Percentiles rank a stretch among this genome's conserved stretches.
These are phyloP conservation scores for Suillus brevipes DNA, from an alignment of 768 basidiomycete species.

Conservation along the genomic window DNA sequence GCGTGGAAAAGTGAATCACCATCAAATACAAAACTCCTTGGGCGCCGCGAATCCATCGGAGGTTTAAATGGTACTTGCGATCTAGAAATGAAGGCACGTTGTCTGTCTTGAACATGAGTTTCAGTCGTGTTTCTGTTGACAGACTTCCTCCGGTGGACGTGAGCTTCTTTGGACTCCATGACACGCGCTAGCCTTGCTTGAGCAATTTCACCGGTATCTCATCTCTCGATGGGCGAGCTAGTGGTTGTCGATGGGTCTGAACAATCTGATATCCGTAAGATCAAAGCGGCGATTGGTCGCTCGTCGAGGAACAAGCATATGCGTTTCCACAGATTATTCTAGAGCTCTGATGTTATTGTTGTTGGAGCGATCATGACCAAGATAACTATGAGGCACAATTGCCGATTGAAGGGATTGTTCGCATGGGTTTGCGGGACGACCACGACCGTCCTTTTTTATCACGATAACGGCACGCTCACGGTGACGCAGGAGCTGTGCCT, in stretches of 20 bases:
- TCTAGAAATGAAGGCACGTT: constrained; percentile 2
- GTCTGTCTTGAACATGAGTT: constrained; percentile 5
- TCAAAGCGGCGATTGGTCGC: not conserved
- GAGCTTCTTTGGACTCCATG: constrained; percentile 3
- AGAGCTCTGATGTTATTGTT: not conserved
- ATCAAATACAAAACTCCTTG: not conserved
- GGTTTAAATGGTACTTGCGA: not conserved
- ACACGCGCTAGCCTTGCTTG: constrained; percentile 1
- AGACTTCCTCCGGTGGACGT: not conserved
- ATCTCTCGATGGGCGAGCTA: not conserved
- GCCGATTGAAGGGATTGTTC: constrained; percentile 3
- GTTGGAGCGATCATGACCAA: not conserved
- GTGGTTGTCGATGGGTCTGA: not conserved
- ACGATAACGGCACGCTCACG: constrained; percentile 10
- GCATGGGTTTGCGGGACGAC: not conserved
- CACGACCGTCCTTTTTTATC: constrained; percentile 7
- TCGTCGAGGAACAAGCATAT: constrained; percentile 1
- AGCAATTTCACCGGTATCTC: not conserved
- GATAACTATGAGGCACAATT: constrained; percentile 3
- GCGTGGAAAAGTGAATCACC: not conserved
- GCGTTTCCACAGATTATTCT: not conserved
- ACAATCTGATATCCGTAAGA: not conserved
- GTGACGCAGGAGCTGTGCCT: constrained; percentile 9
- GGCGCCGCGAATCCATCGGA: not conserved
- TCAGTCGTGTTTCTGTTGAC: constrained; percentile 4